Percentiles rank a stretch among this genome's conserved stretches.
These are phyloP conservation scores for Candida quercuum DNA, from an alignment of 805 yeast species.

Conservation along the genomic window DNA sequence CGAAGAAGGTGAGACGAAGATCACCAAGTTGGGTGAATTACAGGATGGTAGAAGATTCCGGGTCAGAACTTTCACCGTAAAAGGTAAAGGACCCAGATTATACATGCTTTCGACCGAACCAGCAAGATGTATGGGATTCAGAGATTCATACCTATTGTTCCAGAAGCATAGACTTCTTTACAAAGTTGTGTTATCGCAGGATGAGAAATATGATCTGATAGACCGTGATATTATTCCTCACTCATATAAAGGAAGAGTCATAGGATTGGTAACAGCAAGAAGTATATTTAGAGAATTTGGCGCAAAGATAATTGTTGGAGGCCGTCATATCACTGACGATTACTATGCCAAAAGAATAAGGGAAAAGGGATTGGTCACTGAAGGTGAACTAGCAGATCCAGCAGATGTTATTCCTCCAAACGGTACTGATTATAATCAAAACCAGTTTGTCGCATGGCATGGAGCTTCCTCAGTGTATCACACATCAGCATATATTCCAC, in stretches of 20 bases:
- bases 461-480: constrained; percentile 39
- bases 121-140: constrained; percentile 88
- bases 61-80: constrained; percentile 59
- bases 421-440: constrained; percentile 38
- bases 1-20: constrained; percentile 70
- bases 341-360: constrained; percentile 63
- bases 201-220: constrained; percentile 78
- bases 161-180: constrained; percentile 76
- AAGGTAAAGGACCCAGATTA: constrained; percentile 55
- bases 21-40: constrained; percentile 61
- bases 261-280: constrained; percentile 86
- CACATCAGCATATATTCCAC: constrained; percentile 11
- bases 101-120: constrained; percentile 96
- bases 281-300: constrained; percentile 91
- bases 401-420: constrained; percentile 41
- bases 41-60: constrained; percentile 71
- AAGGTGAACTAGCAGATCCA: constrained; percentile 71
- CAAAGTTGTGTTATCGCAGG: constrained; percentile 68
- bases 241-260: constrained; percentile 85
- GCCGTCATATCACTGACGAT: constrained; percentile 79
- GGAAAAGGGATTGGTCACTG: constrained; percentile 52
- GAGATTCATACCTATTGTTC: constrained; percentile 86
- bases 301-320: constrained; percentile 72
- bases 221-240: constrained; percentile 78
- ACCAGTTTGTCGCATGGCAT: constrained; percentile 52